phyloP scores from a whole-genome alignment of 1,284 basidiomycete genomes.

The Papiliotrema fonsecae region DNA sequence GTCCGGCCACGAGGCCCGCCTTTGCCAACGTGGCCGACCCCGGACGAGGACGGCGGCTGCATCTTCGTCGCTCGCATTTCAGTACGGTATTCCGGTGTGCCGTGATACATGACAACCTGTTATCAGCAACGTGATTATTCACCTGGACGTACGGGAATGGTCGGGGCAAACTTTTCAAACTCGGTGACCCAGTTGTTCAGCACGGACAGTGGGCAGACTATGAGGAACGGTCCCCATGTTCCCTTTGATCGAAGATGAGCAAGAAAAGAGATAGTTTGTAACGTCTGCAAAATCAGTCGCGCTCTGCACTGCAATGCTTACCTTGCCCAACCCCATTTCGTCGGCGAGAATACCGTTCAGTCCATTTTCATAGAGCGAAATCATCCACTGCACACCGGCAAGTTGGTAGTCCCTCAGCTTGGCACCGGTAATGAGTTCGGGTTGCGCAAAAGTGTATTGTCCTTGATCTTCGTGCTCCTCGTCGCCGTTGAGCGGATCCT shows the following conservation, averaged over 20 bases:
- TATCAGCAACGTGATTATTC: background rate
- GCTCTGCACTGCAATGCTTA: conserved; percentile 17
- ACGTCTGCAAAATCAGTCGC: conserved; percentile 56
- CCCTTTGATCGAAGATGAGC: conserved; percentile 77
- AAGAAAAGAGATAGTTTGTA: conserved; percentile 89
- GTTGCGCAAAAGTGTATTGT: conserved; percentile 57
- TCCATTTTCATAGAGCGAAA: conserved; percentile 84
- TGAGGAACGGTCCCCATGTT: conserved; percentile 72
- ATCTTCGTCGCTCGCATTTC: conserved; percentile 60
- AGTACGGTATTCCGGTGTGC: conserved; percentile 68
- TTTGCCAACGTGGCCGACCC: conserved; percentile 24
- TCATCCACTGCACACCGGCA: conserved; percentile 95
- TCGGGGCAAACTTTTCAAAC: conserved; percentile 75
- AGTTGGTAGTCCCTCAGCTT: conserved; percentile 86
- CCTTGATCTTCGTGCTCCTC: conserved; percentile 21
- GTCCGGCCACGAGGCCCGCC: conserved; percentile 25
- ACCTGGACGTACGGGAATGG: conserved; percentile 50
- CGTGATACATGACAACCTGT: conserved; percentile 79
- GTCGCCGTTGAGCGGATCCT: conserved; percentile 6
- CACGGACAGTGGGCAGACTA: conserved; percentile 89
- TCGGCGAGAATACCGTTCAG: conserved; percentile 82
- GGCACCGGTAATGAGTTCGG: conserved; percentile 74
- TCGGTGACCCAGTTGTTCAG: conserved; percentile 89
- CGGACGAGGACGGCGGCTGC: conserved; percentile 24
- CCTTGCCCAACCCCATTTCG: conserved; percentile 89